These are phyloP conservation scores for Boletus rufocinnamomeus DNA, from an alignment of 768 basidiomycete genomes.

Conservation along the genomic window DNA sequence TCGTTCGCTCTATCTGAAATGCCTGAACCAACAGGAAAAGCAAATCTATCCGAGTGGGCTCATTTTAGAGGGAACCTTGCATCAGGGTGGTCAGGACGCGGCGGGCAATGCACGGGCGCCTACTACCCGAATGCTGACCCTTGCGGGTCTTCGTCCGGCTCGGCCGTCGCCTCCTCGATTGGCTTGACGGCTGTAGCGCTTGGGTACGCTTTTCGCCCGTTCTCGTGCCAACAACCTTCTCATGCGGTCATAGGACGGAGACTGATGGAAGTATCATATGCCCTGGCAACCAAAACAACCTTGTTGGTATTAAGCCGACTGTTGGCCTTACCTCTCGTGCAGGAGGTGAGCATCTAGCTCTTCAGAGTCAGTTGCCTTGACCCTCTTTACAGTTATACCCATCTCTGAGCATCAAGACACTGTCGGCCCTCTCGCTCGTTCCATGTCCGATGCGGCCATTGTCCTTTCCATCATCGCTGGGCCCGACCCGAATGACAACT, in stretches of 20 bases:
- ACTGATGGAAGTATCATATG: slow-evolving; percentile 58
- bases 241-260: slow-evolving; percentile 36
- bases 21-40: slow-evolving; percentile 42
- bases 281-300: slow-evolving; percentile 52
- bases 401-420: slow-evolving; percentile 60
- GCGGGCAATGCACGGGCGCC: slow-evolving; percentile 51
- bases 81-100: slow-evolving; percentile 59
- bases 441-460: slow-evolving; percentile 54
- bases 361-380: neutral
- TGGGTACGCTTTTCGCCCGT: slow-evolving; percentile 26
- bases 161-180: slow-evolving; percentile 54
- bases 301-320: slow-evolving; percentile 62
- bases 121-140: slow-evolving; percentile 55
- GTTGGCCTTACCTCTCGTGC: slow-evolving; percentile 60
- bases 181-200: slow-evolving; percentile 51
- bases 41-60: slow-evolving; percentile 57
- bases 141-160: slow-evolving; percentile 61
- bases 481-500: slow-evolving; percentile 54
- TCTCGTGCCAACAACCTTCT: neutral
- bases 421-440: slow-evolving; percentile 57
- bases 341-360: slow-evolving; percentile 42
- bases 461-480: slow-evolving; percentile 60
- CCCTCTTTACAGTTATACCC: slow-evolving; percentile 47
- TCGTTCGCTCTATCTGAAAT: neutral
- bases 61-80: slow-evolving; percentile 48